Percentiles rank a stretch among this genome's conserved stretches.
phyloP scores from a whole-genome alignment of 2,329 filamentous ascomycete genomes.

The Apiospora hydei region DNA sequence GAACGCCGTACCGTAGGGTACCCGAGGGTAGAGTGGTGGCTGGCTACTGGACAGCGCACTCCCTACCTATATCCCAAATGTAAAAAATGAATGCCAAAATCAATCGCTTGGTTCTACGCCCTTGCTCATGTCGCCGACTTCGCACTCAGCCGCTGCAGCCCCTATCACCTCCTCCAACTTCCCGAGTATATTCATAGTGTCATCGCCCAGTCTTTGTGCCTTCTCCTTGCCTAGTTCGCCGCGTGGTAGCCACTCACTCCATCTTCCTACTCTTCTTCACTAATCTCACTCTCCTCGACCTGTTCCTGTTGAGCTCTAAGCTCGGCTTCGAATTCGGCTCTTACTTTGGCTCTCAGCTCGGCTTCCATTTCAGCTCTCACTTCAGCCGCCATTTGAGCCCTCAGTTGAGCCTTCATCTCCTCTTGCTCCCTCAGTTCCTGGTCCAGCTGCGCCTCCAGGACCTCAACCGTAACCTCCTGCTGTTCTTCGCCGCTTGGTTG shows the following conservation, averaged over 20 bases:
- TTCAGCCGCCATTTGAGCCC: conserved; percentile 28
- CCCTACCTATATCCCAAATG: not conserved
- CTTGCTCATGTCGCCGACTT: not conserved
- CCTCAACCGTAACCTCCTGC: not conserved
- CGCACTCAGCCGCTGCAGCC: no score
- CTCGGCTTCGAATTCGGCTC: conserved; percentile 36
- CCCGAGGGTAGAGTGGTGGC: not conserved
- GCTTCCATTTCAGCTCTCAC: not conserved
- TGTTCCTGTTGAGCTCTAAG: conserved; percentile 4
- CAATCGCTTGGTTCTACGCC: not conserved
- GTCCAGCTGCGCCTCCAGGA: not conserved
- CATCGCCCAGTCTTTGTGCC: not conserved
- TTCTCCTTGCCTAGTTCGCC: not conserved
- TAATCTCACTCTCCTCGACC: conserved; percentile 42
- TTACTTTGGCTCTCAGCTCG: conserved; percentile 41
- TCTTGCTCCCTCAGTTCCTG: not conserved
- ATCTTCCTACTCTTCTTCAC: conserved; percentile 40
- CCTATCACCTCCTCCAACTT: not conserved
- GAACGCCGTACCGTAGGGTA: not conserved
- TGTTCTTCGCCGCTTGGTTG: not conserved
- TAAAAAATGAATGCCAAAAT: conserved; percentile 14
- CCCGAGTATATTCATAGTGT: not conserved
- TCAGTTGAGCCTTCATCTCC: conserved; percentile 33
- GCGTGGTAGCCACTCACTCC: not conserved
- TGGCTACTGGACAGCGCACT: not conserved